These are phyloP conservation scores for Viola pubescens DNA, from an alignment of 441 rosid species.

Conservation along the genomic window DNA sequence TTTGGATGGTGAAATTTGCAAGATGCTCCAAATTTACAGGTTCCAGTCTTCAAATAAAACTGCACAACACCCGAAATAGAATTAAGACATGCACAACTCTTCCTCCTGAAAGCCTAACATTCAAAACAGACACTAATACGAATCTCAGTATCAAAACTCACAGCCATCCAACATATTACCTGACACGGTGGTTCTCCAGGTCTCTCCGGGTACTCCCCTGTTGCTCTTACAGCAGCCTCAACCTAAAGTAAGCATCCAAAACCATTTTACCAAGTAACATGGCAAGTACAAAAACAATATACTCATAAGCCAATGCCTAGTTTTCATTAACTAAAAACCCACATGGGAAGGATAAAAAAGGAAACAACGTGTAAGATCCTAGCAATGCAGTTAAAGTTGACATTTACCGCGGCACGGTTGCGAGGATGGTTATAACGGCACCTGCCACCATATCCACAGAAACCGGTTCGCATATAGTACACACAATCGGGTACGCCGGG, in stretches of 20 bases:
- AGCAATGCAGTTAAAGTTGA: conserved; percentile 2
- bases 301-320: no score
- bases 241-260: conserved; percentile 36
- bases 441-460: conserved; percentile 64
- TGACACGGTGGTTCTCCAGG: conserved; percentile 76
- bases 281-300: conserved; percentile 5
- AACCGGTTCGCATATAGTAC: conserved; percentile 90
- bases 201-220: conserved; percentile 88
- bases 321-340: not conserved
- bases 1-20: conserved; percentile 97
- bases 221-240: conserved; percentile 85
- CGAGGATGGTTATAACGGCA: conserved; percentile 94
- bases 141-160: not conserved
- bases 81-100: not conserved
- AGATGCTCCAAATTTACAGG: conserved; percentile 97
- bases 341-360: not conserved
- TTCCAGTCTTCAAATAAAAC: conserved; percentile 85
- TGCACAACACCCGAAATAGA: conserved; percentile 26
- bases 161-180: conserved; percentile 27
- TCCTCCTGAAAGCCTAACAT: no score
- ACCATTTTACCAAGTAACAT: conserved; percentile 3
- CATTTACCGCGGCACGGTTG: conserved; percentile 69
- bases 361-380: not conserved
- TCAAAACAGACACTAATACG: not conserved
- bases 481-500: conserved; percentile 74